A percentile compares a stretch with the other conserved stretches of the same genome.
phyloP scores from a whole-genome alignment of 139 green algal species.

The Tetradesmus obliquus region DNA sequence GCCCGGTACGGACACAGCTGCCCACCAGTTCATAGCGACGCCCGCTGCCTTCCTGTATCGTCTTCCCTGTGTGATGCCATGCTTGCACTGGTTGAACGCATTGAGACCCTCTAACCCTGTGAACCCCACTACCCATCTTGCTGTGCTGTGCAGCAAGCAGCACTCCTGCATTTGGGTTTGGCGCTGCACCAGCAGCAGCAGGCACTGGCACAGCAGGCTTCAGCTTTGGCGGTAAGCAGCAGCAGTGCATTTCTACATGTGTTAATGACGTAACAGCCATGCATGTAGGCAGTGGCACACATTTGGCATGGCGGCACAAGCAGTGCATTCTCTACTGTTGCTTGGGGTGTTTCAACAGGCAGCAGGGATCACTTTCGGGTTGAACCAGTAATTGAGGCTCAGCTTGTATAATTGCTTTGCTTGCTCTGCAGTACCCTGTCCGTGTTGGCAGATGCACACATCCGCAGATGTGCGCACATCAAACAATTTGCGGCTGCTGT shows the following conservation, averaged over 20 bases:
- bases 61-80: not conserved
- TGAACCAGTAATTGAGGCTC: too few relatives aligned
- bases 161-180: slow-evolving; percentile 24
- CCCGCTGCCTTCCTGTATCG: too few relatives aligned
- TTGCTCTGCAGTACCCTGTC: not conserved
- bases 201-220: slow-evolving; percentile 9
- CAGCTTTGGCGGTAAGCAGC: slow-evolving; percentile 22
- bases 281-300: not conserved
- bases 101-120: not conserved
- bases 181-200: slow-evolving; percentile 1
- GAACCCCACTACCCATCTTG: not conserved
- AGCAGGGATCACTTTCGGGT: too few relatives aligned
- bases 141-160: not conserved
- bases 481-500: not conserved
- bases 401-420: too few relatives aligned
- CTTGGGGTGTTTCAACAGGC: too few relatives aligned
- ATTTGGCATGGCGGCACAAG: too few relatives aligned
- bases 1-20: too few relatives aligned
- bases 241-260: not conserved
- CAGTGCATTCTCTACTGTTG: too few relatives aligned
- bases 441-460: not conserved
- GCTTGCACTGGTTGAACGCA: not conserved
- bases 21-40: too few relatives aligned
- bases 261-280: not conserved
- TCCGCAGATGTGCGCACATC: not conserved